phyloP scores from a whole-genome alignment of 129 eudicot species.

The Scalesia atractyloides region DNA sequence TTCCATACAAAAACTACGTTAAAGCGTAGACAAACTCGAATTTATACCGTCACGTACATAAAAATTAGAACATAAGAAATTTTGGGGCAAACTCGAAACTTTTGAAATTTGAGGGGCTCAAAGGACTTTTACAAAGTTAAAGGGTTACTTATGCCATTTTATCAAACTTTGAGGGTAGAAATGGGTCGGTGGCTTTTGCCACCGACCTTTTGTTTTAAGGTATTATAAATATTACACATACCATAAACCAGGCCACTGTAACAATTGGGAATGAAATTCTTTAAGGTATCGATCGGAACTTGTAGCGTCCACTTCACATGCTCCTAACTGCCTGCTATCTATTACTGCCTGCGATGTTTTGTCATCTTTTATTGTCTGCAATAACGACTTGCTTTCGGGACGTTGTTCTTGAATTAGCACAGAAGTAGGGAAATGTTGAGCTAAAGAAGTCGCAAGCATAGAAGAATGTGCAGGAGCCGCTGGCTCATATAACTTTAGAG shows the following conservation, averaged over 20 bases:
- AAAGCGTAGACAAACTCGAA: too few relatives aligned
- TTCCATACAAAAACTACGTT: too few relatives aligned
- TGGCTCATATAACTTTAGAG: conserved; percentile 62
- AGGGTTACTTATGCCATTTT: too few relatives aligned
- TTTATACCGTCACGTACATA: too few relatives aligned
- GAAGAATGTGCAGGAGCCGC: conserved; percentile 46
- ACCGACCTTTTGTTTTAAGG: too few relatives aligned
- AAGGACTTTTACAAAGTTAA: too few relatives aligned
- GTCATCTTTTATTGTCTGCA: conserved; percentile 48
- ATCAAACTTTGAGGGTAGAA: too few relatives aligned
- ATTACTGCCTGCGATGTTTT: conserved; percentile 46
- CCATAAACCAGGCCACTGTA: conserved; percentile 67
- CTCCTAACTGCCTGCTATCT: conserved; percentile 36
- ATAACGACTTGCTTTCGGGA: conserved; percentile 51
- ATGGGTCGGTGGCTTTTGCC: too few relatives aligned
- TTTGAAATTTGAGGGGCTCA: too few relatives aligned
- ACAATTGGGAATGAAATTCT: conserved; percentile 54
- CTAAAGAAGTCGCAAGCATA: conserved; percentile 49
- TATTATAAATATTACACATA: conserved; percentile 48
- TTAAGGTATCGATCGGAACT: conserved; percentile 48
- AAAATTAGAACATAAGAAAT: too few relatives aligned
- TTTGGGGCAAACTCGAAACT: too few relatives aligned
- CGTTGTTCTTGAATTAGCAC: conserved; percentile 71
- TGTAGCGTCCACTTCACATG: conserved; percentile 34
- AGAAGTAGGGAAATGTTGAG: conserved; percentile 61